Percentiles rank a stretch among this genome's conserved stretches.
Conservation (phyloP, 768 basidiomycete genomes). For the Collybia nuda region DNA sequence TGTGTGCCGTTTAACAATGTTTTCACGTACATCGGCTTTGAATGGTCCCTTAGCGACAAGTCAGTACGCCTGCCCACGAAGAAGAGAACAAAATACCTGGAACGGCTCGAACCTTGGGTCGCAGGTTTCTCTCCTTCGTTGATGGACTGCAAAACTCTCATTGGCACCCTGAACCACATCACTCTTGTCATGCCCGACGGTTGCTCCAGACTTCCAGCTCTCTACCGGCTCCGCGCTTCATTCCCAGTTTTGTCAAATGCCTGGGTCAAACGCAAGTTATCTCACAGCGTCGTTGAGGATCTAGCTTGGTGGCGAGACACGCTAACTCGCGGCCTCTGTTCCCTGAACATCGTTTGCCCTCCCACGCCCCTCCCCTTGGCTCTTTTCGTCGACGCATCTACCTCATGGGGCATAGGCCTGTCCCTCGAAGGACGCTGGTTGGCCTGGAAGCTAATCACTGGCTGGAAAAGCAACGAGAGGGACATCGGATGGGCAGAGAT, state of each 20-base stretch:
- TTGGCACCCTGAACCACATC: constrained; percentile 30
- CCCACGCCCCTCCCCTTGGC: constrained; percentile 7
- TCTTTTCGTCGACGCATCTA: constrained; percentile 19
- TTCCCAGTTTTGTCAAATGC: constrained; percentile 17
- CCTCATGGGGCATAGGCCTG: constrained; percentile 1
- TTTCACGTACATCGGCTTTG: constrained; percentile 26
- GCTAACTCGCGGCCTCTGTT: too few relatives aligned
- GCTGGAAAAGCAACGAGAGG: constrained; percentile 13
- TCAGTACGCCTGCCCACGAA: constrained; percentile 21
- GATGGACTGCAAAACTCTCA: constrained; percentile 16
- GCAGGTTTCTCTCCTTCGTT: background rate
- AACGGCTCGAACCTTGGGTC: constrained; percentile 12
- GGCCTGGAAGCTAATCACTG: constrained; percentile 10
- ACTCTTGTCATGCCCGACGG: constrained; percentile 27
- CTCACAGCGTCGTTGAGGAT: constrained; percentile 7
- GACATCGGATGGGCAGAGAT: constrained; percentile 27
- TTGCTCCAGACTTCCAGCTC: constrained; percentile 19
- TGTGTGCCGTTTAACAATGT: constrained; percentile 17
- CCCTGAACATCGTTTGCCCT: constrained; percentile 15
- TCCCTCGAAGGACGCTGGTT: constrained; percentile 15
- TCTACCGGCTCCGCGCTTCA: constrained; percentile 22
- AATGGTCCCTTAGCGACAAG: constrained; percentile 20
- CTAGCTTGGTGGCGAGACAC: too few relatives aligned
- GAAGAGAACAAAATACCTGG: constrained; percentile 24
- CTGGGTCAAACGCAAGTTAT: constrained; percentile 8